These are phyloP conservation scores for Neurospora sp. DNA, from an alignment of 2,329 filamentous ascomycete species.

Conservation along the genomic window DNA sequence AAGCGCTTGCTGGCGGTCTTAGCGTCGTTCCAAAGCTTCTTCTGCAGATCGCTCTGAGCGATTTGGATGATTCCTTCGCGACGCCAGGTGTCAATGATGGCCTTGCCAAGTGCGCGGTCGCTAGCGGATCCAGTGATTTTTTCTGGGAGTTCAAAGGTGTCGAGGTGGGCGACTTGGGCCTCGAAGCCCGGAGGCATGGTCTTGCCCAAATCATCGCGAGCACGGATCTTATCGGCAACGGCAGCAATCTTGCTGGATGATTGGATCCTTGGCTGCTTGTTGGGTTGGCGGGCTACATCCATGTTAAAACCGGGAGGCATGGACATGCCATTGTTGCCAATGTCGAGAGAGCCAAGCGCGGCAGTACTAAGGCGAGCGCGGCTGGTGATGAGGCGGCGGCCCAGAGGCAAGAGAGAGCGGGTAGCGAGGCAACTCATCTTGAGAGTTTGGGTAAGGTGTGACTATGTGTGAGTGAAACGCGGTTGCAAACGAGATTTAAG, in stretches of 20 bases:
- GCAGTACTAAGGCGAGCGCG: constrained; percentile 9
- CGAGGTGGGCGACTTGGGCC: constrained; percentile 23
- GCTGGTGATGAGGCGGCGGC: constrained; percentile 1
- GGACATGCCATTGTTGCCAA: neutral
- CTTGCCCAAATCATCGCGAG: constrained; percentile 1
- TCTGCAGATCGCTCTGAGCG: constrained; percentile 27
- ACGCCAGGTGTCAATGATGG: constrained; percentile 32
- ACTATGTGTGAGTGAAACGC: neutral
- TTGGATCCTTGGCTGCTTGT: neutral
- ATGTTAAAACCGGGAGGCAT: constrained; percentile 12
- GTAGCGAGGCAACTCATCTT: constrained; percentile 4
- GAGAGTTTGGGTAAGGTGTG: neutral
- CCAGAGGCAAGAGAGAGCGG: constrained; percentile 3
- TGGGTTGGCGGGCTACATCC: neutral
- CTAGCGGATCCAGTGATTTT: constrained; percentile 23
- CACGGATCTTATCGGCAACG: neutral
- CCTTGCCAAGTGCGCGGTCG: constrained; percentile 28
- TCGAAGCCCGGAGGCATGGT: constrained; percentile 23
- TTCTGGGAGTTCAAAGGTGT: constrained; percentile 33
- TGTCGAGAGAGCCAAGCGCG: neutral
- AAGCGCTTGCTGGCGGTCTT: constrained; percentile 28
- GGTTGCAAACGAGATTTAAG: neutral
- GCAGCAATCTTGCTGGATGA: neutral
- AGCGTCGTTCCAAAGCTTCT: constrained; percentile 26
- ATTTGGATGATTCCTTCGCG: constrained; percentile 37